Evolutionary conservation across 2,329 filamentous ascomycete genomes (phyloP), one percentile per base, ranked within the genome.

Genomic region (Stagonosporopsis rhizophila): DNA sequence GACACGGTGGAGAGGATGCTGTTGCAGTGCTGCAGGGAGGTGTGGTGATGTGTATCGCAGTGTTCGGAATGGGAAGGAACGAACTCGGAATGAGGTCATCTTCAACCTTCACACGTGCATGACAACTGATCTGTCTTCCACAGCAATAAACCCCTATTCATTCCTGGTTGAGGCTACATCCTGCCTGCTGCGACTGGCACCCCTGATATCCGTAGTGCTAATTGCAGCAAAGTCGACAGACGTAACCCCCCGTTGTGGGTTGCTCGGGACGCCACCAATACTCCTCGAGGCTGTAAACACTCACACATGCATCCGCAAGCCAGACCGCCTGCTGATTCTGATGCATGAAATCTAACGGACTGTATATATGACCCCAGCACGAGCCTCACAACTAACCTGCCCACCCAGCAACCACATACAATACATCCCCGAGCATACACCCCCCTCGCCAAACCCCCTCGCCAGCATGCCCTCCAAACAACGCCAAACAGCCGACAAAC

Each of bases 401-500:
- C n/a, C n/a, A n/a, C n/a, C n/a, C n/a, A n/a, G n/a, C n/a, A n/a
- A n/a, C n/a, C n/a, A n/a, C n/a, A n/a, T n/a, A n/a, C n/a, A n/a
- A n/a, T n/a, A n/a, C n/a, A 19, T 15, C 35, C n/a, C 6, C n/a
- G 9, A 20, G 17, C 35, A 4, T 19, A 1, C 35, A 19, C 11
- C 17, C 22, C 38, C 38, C 11, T 6, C 30, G 3, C 30, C 5
- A 12, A n/a, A n/a, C 23, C 23, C 7, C 30, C 30, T 15, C 30
- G n/a, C 30, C 27, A 40, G 14, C 32, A 65, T 64, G 57, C 48
- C 59, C 0, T 61, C 71, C 11, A 51, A 48, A 28, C 65, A 71
- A 61, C 66, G 71, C 39, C 60, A 58, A 52, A 74, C 72, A 2
- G 68, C 70, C 22, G 59, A 71, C 44, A 56, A 61, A 9, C 46